phyloP scores from a whole-genome alignment of 1,284 basidiomycete species.

The Naganishia sp. region DNA sequence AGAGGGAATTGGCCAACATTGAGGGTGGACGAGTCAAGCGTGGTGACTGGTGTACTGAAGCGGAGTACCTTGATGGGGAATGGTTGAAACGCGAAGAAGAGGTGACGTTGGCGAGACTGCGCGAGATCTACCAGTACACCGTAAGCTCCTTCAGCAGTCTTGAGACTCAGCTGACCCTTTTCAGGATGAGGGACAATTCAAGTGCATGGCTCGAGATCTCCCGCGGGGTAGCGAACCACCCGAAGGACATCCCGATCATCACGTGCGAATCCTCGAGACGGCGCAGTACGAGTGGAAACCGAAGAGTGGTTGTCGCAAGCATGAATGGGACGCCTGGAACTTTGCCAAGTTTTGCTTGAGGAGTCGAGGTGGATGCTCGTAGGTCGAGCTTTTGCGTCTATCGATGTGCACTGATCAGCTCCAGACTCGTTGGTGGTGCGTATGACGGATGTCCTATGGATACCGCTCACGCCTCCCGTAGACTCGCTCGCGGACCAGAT shows the following conservation, averaged over 20 bases:
- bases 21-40: neutral
- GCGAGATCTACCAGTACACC: conserved; percentile 14
- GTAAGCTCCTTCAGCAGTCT: neutral
- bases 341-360: conserved; percentile 25
- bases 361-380: conserved; percentile 26
- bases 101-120: neutral
- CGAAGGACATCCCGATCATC: conserved; percentile 2
- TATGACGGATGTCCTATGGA: neutral
- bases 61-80: conserved; percentile 20
- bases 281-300: conserved; percentile 29
- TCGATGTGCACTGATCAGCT: neutral
- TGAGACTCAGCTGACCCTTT: neutral
- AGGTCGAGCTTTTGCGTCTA: neutral
- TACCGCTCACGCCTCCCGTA: neutral
- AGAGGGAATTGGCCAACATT: no score
- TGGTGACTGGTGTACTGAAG: conserved; percentile 11
- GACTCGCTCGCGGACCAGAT: conserved; percentile 23
- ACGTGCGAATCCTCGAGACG: conserved; percentile 16
- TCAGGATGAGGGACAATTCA: conserved; percentile 4
- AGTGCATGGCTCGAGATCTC: conserved; percentile 2
- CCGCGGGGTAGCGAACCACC: conserved; percentile 5
- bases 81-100: conserved; percentile 5
- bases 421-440: conserved; percentile 12
- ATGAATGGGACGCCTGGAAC: conserved; percentile 11
- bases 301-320: conserved; percentile 13